A percentile compares a stretch with the other conserved stretches of the same genome.
These are phyloP conservation scores for Cyclotella choctawhatcheeana DNA, from an alignment of 108 stramenopile species.

Conservation along the genomic window DNA sequence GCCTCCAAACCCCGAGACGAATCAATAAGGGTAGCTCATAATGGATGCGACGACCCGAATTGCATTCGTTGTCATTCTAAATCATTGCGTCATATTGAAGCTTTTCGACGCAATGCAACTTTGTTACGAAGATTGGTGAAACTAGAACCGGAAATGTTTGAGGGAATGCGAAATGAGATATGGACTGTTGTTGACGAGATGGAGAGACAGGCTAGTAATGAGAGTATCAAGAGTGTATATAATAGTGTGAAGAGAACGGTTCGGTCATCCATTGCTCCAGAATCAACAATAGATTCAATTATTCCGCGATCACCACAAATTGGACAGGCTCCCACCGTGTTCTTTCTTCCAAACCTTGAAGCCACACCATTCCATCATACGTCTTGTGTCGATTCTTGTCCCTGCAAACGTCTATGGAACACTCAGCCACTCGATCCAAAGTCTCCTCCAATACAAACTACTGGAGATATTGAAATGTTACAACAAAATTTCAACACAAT, in stretches of 20 bases:
- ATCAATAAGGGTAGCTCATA: slow-evolving; percentile 9
- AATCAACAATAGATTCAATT: background rate
- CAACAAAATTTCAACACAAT: slow-evolving; percentile 17
- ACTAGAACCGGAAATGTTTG: slow-evolving; percentile 42
- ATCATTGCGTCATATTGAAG: slow-evolving; percentile 23
- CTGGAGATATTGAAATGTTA: slow-evolving; percentile 45
- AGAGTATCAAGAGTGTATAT: too few species aligned
- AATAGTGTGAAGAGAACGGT: too few species aligned
- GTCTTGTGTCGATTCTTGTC: slow-evolving; percentile 14
- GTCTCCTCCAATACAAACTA: slow-evolving; percentile 25
- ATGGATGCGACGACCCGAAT: slow-evolving; percentile 43
- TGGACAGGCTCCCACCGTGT: slow-evolving; percentile 47
- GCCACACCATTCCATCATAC: slow-evolving; percentile 35
- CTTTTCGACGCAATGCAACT: slow-evolving; percentile 32
- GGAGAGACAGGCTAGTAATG: background rate
- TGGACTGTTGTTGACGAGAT: slow-evolving; percentile 19
- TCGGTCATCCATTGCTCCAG: too few species aligned
- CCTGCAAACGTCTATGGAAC: slow-evolving; percentile 46
- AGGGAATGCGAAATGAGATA: slow-evolving; percentile 33
- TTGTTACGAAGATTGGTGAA: slow-evolving; percentile 39
- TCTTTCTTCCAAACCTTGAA: slow-evolving; percentile 39
- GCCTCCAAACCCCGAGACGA: background rate
- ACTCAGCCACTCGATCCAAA: slow-evolving; percentile 12
- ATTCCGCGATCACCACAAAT: slow-evolving; percentile 31
- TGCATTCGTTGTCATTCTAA: slow-evolving; percentile 49